These are phyloP conservation scores for Lepidium aucheri DNA, from an alignment of 345 rosid genomes.

Conservation along the genomic window DNA sequence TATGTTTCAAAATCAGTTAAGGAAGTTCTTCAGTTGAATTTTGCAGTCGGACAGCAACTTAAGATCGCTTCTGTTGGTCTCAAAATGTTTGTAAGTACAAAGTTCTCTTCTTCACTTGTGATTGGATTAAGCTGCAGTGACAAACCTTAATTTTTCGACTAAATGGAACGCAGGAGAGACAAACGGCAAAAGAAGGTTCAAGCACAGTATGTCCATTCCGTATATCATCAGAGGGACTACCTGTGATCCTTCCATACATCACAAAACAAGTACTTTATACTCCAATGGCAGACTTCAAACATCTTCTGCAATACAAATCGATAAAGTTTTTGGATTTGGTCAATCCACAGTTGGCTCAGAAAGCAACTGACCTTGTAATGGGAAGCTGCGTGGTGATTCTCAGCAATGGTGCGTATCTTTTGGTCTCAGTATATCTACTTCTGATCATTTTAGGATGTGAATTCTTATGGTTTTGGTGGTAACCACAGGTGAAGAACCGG, in stretches of 20 bases:
- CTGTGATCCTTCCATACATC: constrained; percentile 79
- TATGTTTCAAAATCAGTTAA: constrained; percentile 83
- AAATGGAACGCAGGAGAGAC: constrained; percentile 52
- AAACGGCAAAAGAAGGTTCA: constrained; percentile 72
- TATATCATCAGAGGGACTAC: constrained; percentile 94
- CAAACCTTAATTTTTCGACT: neutral
- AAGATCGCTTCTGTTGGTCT: constrained; percentile 93
- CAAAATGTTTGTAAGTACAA: constrained; percentile 89
- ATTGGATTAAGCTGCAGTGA: neutral
- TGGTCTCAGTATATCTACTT: neutral
- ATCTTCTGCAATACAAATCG: constrained; percentile 72
- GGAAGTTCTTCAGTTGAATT: constrained; percentile 73
- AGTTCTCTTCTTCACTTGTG: neutral
- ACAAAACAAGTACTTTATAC: constrained; percentile 69
- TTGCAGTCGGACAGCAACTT: constrained; percentile 79
- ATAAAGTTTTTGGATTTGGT: constrained; percentile 74
- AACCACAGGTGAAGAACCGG: constrained; percentile 24
- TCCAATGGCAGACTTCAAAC: constrained; percentile 65
- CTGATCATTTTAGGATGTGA: neutral
- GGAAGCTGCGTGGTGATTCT: constrained; percentile 82
- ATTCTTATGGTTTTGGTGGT: neutral
- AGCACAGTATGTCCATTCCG: constrained; percentile 68
- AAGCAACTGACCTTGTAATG: constrained; percentile 60
- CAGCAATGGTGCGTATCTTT: constrained; percentile 39
- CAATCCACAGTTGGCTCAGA: constrained; percentile 53